Evolutionary conservation across 2,329 filamentous ascomycete genomes (phyloP), one percentile per base, ranked within the genome.

Genomic region (Decorospora gaudefroyi): DNA sequence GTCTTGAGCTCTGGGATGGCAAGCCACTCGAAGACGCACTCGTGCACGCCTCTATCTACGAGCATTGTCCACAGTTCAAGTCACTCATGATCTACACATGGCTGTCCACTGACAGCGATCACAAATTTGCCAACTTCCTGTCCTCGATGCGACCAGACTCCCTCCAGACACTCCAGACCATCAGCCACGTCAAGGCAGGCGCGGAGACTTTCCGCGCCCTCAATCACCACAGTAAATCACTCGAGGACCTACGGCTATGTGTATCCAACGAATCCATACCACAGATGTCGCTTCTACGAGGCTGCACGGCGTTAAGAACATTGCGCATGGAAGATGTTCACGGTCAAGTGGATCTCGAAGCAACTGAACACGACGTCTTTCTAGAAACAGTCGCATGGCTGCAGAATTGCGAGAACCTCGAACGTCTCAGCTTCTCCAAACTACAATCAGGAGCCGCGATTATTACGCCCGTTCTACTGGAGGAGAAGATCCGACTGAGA

Each of bases 1-100:
- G 75, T 1, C 72, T 89, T 22, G 78, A 80, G 11, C 70, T 88
- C 2, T 82, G 76, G 64, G 80, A 85, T 50, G 85, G 84, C 3
- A 77, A 76, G 26, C 76, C 80, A 7, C 73, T 90, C 1, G 77
- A 76, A 27, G 72, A 79, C 36, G 75, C 79, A 42, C 74, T 78
- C 2, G 78, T 77, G 0, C 68, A 79, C 21, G 69, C 71, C 9
- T 75, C 80, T 3, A 78, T 89, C 33, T 72, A 76, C 16, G 63
- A 76, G 16, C 72, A 79, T 53, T 89, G 85, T 53, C 81, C 81
- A 2, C 70, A 77, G 6, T 85, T 90, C 55, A 75, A 76, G 29
- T 76, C 79, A 26, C 67, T 90, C 15, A 79, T 75, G 17, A 81
- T 86, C 42, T 84, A 78, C 49, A 73, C 65, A 28, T 80, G 76